Evolutionary conservation across 148 eudicot genomes (phyloP), one percentile per base, ranked within the genome.

Genomic region (Nepenthes mirabilis): DNA sequence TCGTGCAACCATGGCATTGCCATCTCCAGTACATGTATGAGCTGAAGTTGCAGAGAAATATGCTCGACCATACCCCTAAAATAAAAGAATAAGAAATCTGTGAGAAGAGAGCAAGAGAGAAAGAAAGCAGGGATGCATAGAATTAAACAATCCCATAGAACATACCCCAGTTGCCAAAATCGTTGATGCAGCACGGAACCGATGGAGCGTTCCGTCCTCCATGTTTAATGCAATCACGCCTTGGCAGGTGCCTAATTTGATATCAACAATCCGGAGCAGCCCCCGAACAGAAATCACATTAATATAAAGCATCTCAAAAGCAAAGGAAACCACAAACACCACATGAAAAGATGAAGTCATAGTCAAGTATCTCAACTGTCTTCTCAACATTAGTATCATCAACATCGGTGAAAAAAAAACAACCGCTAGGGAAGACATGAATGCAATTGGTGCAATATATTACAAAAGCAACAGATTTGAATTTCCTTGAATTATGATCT

Each of bases 1-100:
- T 73, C 99, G 99, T 43, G 99, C 83, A 75, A 82, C 99, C 99
- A 94, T 94, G 58, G 91, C 97, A 79, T 82, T 86, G 32, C 99
- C 99, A 81, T 94, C 99, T 66, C 99, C 99, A 32, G 99, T 94
- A 84, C 99, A 86, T 36, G 96, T 88, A 72, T 93, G 96, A 47
- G 96, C 97, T 62, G 97, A 94, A 45, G 99, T 94, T 62, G 97
- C 99, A 67, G 99, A 94, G 60, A 94, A 89, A 76, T 94, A 89
- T 55, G 99, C 73, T 66, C 99, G 82, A 33, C 99, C 97, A 78
- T 94, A 94, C 47, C 99, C 99, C 95, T 84, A n/a, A 61, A n/a
- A 53, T 35, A 61, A 9, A 12, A 57, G 11, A 34, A 51, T 0
- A 13, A 62, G 23, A 23, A 23, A 23, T 23, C 9, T 33, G 14